These are phyloP conservation scores for Leptographium wingfieldii DNA, from an alignment of 2,329 filamentous ascomycete genomes.

Conservation along the genomic window DNA sequence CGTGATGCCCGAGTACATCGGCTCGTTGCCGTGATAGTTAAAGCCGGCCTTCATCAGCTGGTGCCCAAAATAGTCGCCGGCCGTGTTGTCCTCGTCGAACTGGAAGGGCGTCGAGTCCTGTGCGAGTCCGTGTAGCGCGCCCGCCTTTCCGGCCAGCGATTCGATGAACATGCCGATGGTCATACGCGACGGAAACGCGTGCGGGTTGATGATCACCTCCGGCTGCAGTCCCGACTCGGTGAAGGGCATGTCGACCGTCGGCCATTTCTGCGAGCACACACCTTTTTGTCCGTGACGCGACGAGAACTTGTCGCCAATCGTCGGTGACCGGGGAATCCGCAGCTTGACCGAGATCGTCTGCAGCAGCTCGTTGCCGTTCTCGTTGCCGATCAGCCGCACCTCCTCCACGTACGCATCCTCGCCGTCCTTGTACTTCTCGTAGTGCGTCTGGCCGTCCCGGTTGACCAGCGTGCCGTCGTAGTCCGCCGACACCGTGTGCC, in stretches of 20 bases:
- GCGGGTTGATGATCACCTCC: constrained; percentile 97
- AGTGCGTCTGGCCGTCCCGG: constrained; percentile 72
- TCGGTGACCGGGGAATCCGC: constrained; percentile 74
- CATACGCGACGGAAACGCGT: constrained; percentile 99
- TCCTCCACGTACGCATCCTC: constrained; percentile 87
- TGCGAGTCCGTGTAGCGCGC: constrained; percentile 85
- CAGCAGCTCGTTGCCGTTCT: constrained; percentile 68
- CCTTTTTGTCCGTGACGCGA: constrained; percentile 97
- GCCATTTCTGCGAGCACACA: constrained; percentile 94
- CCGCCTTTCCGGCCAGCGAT: constrained; percentile 88
- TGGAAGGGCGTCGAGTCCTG: constrained; percentile 94
- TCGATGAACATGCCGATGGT: constrained; percentile 99
- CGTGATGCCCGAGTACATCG: constrained; percentile 96
- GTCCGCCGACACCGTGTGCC: constrained; percentile 76
- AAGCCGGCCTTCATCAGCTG: constrained; percentile 92
- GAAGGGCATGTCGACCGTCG: constrained; percentile 86
- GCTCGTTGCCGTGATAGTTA: constrained; percentile 97
- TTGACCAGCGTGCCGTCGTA: constrained; percentile 70
- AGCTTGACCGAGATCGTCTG: constrained; percentile 90
- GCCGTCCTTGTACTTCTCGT: constrained; percentile 87
- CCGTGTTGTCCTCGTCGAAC: constrained; percentile 85
- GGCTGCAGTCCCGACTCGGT: constrained; percentile 93
- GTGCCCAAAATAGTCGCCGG: constrained; percentile 88
- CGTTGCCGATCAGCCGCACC: constrained; percentile 78
- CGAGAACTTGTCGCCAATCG: constrained; percentile 98